Base-by-base conservation (phyloP, 2,329 filamentous ascomycete species). In the Fusarium albosuccineum region DNA sequence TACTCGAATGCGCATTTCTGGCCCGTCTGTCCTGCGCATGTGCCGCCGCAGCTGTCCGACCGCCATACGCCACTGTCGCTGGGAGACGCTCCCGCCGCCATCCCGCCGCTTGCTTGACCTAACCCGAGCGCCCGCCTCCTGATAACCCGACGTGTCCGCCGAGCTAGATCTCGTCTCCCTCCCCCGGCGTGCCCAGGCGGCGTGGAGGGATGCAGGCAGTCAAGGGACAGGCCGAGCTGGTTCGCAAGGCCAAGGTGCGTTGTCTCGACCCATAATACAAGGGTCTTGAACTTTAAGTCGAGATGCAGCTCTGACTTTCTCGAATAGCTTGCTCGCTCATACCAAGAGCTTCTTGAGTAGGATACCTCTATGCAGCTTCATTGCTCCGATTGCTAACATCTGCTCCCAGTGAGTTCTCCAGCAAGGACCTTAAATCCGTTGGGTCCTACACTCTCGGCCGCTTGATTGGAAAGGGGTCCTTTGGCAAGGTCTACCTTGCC, bases 401-500 rank as follows among this genome's bases (percentile, higher is more conserved):
- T 58, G 49, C 62, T 22, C 22, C 26, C 78, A 97, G 93, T 83
- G 95, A 98, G 82, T 99, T 99, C 83, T 91, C 93, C 63, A 93
- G 92, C 73, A 92, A 91, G 77, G 95, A 99, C 70, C 88, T 99
- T 70, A 91, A 92, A 75, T 93, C 91, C 56, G 96, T 99, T 64
- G 96, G 96, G 72, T 98, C 97, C 82, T 99, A 99, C 80, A 91
- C 90, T 36, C 87, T 99, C 59, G 96, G 96, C 45, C 90, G 90
- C 62, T 85, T 99, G 60, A 97, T 99, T 77, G 96, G 96, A 70
- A 99, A 98, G 78, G 96, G 96, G 60, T 97, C 94, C 67, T 99
- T 99, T 80, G 96, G 96, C 74, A 98, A 97, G 82, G 96, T 99
- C 74, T 99, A 99, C 79, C 86, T 99, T 61, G 96, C 95, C 60